Base-by-base conservation (phyloP, 768 basidiomycete genomes). In the Russula sp. region DNA sequence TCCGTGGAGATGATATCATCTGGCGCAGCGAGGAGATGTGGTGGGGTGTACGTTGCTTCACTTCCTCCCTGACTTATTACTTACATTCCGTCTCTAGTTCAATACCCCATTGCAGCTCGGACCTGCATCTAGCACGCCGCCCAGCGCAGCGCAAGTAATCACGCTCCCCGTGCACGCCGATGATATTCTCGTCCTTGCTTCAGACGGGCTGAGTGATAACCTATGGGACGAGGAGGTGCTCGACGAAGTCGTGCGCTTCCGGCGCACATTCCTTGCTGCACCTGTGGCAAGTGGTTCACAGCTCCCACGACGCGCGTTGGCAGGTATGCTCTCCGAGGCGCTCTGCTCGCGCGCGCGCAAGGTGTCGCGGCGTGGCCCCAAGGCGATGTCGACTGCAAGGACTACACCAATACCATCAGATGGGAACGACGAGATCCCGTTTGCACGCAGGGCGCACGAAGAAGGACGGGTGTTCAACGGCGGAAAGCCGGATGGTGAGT, bases 1-100 rank as follows among this genome's bases (percentile, higher is more conserved):
- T 98, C 20, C 83, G 94, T 2, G 86, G 81, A 7, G 83, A 88
- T 48, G 78, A 83, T 57, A 84, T 97, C 47, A 82, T 85, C 1
- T 97, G 93, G 86, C 80, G 93, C 36, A 89, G 86, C 52, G 83
- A 90, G 46, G 95, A 97, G 73, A 95, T 96, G 90, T 94, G 93
- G 84, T 93, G 92, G 82, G 81, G 79, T 14, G 84, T 84, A 69
- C 71, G 83, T 78, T 35, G 22, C 45, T 25, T 22, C 3, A 25
- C n/a, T 20, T 18, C 39, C 56, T 42, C 41, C 25, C n/a, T 10
- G 18, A 43, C 13, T 52, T 46, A 22, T 46, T 56, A 66, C 58
- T 25, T 22, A 53, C 32, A 18, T 29, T 54, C 7, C 42, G 22
- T 46, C 29, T 52, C 29, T 59, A 76, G 77, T 86, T 86, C 72